Evolutionary conservation across 345 rosid genomes (phyloP), one percentile per base, ranked within the genome.

Genomic region (Limnanthes douglasii): DNA sequence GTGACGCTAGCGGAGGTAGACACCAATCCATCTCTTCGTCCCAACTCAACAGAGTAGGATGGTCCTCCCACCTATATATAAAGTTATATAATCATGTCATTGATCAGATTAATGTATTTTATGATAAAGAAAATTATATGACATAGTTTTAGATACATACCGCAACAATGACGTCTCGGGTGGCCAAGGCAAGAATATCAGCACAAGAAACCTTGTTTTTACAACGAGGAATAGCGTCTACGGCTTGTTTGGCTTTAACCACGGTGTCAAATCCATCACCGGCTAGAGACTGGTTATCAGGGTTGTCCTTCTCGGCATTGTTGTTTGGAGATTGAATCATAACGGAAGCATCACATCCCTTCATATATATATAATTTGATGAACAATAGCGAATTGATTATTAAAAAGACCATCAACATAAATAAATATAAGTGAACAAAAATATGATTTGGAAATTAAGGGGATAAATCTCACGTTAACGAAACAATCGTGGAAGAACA

Each of bases 401-500:
- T n/a, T n/a, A 10, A 27, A 18, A 8, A 32, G 31, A 25, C 13
- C 11, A n/a, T n/a, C n/a, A n/a, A n/a, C n/a, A n/a, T n/a, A n/a
- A n/a, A n/a, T n/a, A n/a, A n/a, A n/a, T n/a, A n/a, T n/a, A n/a
- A 4, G 5, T 35, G 13, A 24, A 11, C 1, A 31, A 31, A 3
- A 5, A 11, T 31, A n/a, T n/a, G 8, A 11, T 3, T n/a, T 11
- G 15, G 15, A 31, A 7, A 11, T 31, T n/a, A 11, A 31, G 15
- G 15, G 22, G 5, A 29, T 13, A 37, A 22, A 27, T 25, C 5
- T 14, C 48, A 69, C 93, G 50, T 74, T 61, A 31, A 82, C 90
- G 26, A 82, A 69, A 54, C 94, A 82, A 22, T 82, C 90, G 6
- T 82, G 94, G 69, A 82, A 74, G 53, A 69, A 78, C 57, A 82